These are phyloP conservation scores for Mucor indicus DNA, from an alignment of 371 early-diverging fungal genomes.

Conservation along the genomic window DNA sequence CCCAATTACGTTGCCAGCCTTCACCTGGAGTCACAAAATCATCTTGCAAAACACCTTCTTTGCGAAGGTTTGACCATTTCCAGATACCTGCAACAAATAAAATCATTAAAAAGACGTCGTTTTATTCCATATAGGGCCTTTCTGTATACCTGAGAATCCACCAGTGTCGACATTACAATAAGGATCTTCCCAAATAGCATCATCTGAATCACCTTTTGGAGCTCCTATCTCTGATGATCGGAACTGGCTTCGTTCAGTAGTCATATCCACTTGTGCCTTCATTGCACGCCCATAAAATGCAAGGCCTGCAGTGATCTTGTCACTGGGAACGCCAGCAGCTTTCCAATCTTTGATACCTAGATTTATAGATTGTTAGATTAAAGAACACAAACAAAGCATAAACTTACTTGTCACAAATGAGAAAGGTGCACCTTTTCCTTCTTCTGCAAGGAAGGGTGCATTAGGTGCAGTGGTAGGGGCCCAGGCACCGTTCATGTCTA, in stretches of 20 bases:
- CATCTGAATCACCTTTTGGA: conserved; percentile 54
- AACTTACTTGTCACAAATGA: conserved; percentile 48
- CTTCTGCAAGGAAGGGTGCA: conserved; percentile 53
- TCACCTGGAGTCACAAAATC: conserved; percentile 40
- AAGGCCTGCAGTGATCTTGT: conserved; percentile 66
- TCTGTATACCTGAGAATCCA: conserved; percentile 41
- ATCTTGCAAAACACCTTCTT: conserved; percentile 41
- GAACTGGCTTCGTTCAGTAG: conserved; percentile 30
- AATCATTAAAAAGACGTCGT: too few relatives aligned
- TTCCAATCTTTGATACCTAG: conserved; percentile 56
- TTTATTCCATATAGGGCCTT: too few relatives aligned
- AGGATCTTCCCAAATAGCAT: conserved; percentile 44
- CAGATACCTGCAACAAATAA: conserved; percentile 56
- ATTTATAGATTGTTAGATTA: too few relatives aligned
- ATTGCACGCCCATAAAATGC: conserved; percentile 70
- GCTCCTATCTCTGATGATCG: conserved; percentile 33
- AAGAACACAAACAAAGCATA: too few relatives aligned
- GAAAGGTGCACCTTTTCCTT: conserved; percentile 47
- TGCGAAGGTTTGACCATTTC: conserved; percentile 65
- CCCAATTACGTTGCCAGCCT: conserved; percentile 62
- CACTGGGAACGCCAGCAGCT: conserved; percentile 56
- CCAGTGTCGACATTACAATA: conserved; percentile 32
- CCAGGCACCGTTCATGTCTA: conserved; percentile 64
- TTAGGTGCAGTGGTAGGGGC: conserved; percentile 60
- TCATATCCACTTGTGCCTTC: conserved; percentile 50